phyloP scores from a whole-genome alignment of 768 basidiomycete species.

The Kwoniella europaea region DNA sequence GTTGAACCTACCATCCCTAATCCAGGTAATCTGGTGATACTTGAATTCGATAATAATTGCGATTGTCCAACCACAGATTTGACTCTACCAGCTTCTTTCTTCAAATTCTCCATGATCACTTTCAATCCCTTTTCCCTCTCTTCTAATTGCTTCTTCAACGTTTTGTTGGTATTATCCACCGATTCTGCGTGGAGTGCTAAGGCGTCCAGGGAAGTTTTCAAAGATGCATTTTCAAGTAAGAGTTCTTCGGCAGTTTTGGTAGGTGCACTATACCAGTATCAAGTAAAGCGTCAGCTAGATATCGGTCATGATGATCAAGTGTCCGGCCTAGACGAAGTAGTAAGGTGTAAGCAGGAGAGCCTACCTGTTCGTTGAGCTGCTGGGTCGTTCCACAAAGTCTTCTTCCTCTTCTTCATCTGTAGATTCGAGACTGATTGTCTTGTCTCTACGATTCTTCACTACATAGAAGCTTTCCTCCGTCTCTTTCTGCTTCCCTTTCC shows the following conservation, averaged over 20 bases:
- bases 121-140: conserved; percentile 48
- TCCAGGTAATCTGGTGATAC: not conserved
- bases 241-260: conserved; percentile 56
- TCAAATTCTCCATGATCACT: conserved; percentile 44
- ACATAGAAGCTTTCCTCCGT: conserved; percentile 21
- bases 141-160: conserved; percentile 31
- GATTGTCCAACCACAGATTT: conserved; percentile 23
- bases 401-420: conserved; percentile 18
- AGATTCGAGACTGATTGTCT: not conserved
- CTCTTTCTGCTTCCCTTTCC: conserved; percentile 15
- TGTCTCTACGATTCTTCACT: conserved; percentile 2
- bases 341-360: not conserved
- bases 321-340: no score
- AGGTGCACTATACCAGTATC: not conserved
- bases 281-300: not conserved
- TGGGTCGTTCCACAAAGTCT: not conserved
- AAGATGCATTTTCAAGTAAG: conserved; percentile 49
- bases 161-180: conserved; percentile 42
- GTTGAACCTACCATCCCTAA: not conserved
- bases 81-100: conserved; percentile 42
- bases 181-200: conserved; percentile 46
- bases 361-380: not conserved
- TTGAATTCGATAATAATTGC: conserved; percentile 10
- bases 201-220: conserved; percentile 52
- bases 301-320: not conserved